Percentiles rank a stretch among this genome's conserved stretches.
Evolutionary conservation across 805 yeast genomes (phyloP).

Genomic region (Lachancea nothofagi): DNA sequence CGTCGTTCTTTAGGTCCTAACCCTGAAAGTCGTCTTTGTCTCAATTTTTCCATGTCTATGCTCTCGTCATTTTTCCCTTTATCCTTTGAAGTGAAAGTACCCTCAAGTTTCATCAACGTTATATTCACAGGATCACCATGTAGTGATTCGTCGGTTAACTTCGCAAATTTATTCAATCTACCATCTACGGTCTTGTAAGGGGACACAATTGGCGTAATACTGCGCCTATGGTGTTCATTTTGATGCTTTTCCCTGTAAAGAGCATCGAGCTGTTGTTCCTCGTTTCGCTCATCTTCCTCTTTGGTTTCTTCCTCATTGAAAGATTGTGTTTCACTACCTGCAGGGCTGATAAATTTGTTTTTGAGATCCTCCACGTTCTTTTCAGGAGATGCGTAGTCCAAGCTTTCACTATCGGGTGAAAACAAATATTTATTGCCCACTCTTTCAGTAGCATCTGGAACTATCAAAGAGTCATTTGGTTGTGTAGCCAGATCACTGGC

Average conservation of each 20-base stretch:
- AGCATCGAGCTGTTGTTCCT: conserved; percentile 3
- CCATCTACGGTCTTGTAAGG: conserved; percentile 7
- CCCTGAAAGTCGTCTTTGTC: conserved; percentile 11
- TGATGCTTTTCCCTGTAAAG: conserved; percentile 1
- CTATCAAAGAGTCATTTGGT: conserved; percentile 3
- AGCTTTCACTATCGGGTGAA: conserved; percentile 26
- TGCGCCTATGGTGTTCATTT: conserved; percentile 9
- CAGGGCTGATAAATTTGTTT: conserved; percentile 25
- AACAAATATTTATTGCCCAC: conserved; percentile 25
- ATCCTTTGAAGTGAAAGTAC: conserved; percentile 38
- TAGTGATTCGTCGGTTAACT: conserved; percentile 73
- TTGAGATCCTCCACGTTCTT: conserved; percentile 30
- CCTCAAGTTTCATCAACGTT: conserved; percentile 77
- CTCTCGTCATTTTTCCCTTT: conserved; percentile 10
- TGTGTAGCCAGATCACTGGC: not conserved
- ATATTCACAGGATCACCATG: conserved; percentile 64
- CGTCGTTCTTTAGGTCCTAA: conserved; percentile 23
- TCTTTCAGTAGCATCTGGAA: conserved; percentile 3
- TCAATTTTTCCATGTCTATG: conserved; percentile 8
- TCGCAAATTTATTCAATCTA: conserved; percentile 52
- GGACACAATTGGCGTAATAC: conserved; percentile 7
- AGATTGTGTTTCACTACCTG: conserved; percentile 11
- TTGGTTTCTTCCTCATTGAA: conserved; percentile 9
- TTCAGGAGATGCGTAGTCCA: conserved; percentile 30
- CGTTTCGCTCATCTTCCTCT: conserved; percentile 4